Base-by-base conservation (phyloP, 1,139 yeast genomes). In the Blastobotrys elegans region DNA sequence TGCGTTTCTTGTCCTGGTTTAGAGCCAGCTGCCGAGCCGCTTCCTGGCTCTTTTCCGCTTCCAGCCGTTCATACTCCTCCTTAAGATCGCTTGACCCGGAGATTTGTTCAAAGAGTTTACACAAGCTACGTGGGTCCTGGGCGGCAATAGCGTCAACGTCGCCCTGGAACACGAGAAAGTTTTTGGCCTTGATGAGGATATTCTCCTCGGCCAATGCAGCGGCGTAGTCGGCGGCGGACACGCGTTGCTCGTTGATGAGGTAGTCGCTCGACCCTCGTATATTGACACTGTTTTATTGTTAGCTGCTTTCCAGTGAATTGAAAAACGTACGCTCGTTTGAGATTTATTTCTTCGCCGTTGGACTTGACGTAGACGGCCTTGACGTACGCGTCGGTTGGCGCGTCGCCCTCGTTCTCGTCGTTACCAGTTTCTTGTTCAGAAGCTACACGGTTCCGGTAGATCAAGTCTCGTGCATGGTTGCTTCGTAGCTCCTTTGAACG, bases 81-180 rank as follows among this genome's bases (percentile, higher is more conserved):
- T 77, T 74, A 56, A 67, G 78, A 43, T 86, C 95, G 5, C 70
- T 68, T 0, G 96, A 84, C 0, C 97, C 96, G 53, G 95, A 84
- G 26, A 92, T 80, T 22, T 80, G 81, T 65, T 92, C 99, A 48
- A 94, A 71, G 53, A 90, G 67, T 43, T 70, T 74, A 2, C 95
- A 79, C 52, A 92, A 72, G 42, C 88, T 96, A 38, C 69, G 67
- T 0, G 97, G 80, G 0, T 92, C 80, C 63, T 90, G 96, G 1
- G 95, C 77, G 0, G 98, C 98, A 45, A 92, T 82, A 56, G 84
- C 84, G 63, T 92, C 98, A 42, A 92, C 95, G 62, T 92, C 97
- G 49, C 98, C 98, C 69, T 92, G 98, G 63, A 92, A 90, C 14
- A 94, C 97, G 53, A 92, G 69, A 61, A 92, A 92, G 65, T 94